Conservation (phyloP, 768 basidiomycete species). For the Pulveroboletus frians region DNA sequence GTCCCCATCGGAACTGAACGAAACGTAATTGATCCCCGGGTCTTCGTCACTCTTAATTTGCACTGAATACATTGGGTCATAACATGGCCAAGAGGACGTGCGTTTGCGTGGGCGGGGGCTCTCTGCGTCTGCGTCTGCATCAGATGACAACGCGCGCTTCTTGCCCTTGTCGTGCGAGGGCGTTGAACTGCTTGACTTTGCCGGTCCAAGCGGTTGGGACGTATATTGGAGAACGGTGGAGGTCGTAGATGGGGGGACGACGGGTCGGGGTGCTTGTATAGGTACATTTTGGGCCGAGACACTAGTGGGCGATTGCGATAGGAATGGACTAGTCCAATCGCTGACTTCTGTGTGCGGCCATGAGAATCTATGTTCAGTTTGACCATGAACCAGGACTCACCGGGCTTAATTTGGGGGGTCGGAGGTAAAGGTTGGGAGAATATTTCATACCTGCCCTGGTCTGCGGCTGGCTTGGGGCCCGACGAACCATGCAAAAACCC, state of each 20-base stretch:
- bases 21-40: constrained; percentile 42
- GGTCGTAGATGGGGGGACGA: constrained; percentile 26
- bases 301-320: constrained; percentile 15
- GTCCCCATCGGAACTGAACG: constrained; percentile 50
- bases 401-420: constrained; percentile 28
- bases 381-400: constrained; percentile 15
- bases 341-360: constrained; percentile 13
- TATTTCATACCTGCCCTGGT: constrained; percentile 16
- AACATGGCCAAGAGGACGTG: constrained; percentile 45
- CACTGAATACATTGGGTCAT: constrained; percentile 34
- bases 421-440: constrained; percentile 15
- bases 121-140: constrained; percentile 22
- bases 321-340: constrained; percentile 22
- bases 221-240: constrained; percentile 32
- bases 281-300: constrained; percentile 16
- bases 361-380: not conserved
- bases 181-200: constrained; percentile 21
- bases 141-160: constrained; percentile 36
- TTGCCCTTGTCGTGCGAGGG: constrained; percentile 31
- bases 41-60: constrained; percentile 44
- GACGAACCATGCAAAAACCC: constrained; percentile 31
- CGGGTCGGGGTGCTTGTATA: constrained; percentile 29
- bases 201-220: constrained; percentile 11
- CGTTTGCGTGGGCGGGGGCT: constrained; percentile 32
- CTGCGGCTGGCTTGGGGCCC: constrained; percentile 19